Base-by-base conservation (phyloP, 192 early-diverging fungal genomes). In the Kappamyces sp. region DNA sequence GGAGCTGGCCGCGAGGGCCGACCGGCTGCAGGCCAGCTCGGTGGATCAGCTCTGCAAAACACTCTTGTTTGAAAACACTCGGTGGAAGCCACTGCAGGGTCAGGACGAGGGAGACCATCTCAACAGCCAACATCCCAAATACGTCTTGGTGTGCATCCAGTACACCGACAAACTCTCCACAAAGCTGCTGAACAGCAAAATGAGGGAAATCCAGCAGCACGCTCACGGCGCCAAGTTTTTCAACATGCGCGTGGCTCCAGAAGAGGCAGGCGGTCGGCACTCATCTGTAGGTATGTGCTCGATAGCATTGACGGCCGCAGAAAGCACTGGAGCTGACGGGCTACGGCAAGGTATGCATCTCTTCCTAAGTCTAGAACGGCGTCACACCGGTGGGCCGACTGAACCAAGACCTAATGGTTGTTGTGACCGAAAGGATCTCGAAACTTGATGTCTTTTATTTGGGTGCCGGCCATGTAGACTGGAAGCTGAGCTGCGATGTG, bases 21-120 rank as follows among this genome's bases (percentile, higher is more conserved):
- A 47, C 6, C 67, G 80, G 35, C 67, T 90, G 54, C 40, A 49
- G 1, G 89, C 85, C 3, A 91, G 91, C 3, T 86, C 85, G 7
- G 70, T 75, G 3, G 74, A 72, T 32, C 91, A 96, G 51, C 73
- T 97, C 47, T 97, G 94, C 78, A 97, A 97, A 62, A 83, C 86
- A 3, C 72, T 97, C 0, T 69, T 94, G 4, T 78, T 97, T 55
- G 90, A 93, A 66, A 97, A 97, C 75, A 97, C 90, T 33, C 80
- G 85, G 6, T 88, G 84, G 59, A 72, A 72, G 60, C 63, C 62
- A 5, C 74, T 65, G 47, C 61, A 70, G 37, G 68, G 70, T 61
- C 63, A 58, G 48, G 32, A 71, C 35, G 42, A 70, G 68, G 63
- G 70, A 40, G 67, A 75, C 50, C 63, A 67, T 46, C 65, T 73